These are phyloP conservation scores for Metschnikowia lachancei DNA, from an alignment of 805 yeast genomes.

Conservation along the genomic window DNA sequence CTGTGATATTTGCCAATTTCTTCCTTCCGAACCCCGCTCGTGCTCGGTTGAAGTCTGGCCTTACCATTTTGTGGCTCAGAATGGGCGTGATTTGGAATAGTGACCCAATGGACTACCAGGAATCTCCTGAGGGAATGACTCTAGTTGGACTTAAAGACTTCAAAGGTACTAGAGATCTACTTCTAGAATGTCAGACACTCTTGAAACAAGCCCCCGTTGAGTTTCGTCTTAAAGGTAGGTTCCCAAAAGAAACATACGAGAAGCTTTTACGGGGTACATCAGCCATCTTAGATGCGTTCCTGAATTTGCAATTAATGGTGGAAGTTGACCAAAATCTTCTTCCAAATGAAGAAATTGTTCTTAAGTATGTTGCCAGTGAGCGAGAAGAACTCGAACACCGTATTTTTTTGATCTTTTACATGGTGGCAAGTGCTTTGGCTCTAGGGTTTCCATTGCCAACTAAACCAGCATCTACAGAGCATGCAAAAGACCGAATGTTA, in stretches of 20 bases:
- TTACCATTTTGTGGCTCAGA: constrained; percentile 71
- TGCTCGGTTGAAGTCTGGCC: constrained; percentile 58
- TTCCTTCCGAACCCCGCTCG: constrained; percentile 78
- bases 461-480: constrained; percentile 73
- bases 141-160: constrained; percentile 45
- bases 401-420: constrained; percentile 72
- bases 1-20: constrained; percentile 61
- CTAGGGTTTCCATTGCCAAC: constrained; percentile 76
- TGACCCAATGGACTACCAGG: constrained; percentile 58
- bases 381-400: constrained; percentile 68
- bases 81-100: constrained; percentile 80
- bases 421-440: constrained; percentile 71
- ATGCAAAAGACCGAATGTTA: constrained; percentile 67
- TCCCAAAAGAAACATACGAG: constrained; percentile 54
- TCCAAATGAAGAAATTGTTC: constrained; percentile 52
- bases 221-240: constrained; percentile 69
- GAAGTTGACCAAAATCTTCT: constrained; percentile 56
- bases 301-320: constrained; percentile 68
- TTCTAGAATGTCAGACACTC: constrained; percentile 58
- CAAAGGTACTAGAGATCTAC: constrained; percentile 49
- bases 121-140: constrained; percentile 19
- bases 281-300: constrained; percentile 68
- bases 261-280: constrained; percentile 55
- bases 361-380: constrained; percentile 54
- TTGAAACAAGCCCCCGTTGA: constrained; percentile 74